phyloP scores from a whole-genome alignment of 257 asterid genomes.

The Eustoma russellianum region DNA sequence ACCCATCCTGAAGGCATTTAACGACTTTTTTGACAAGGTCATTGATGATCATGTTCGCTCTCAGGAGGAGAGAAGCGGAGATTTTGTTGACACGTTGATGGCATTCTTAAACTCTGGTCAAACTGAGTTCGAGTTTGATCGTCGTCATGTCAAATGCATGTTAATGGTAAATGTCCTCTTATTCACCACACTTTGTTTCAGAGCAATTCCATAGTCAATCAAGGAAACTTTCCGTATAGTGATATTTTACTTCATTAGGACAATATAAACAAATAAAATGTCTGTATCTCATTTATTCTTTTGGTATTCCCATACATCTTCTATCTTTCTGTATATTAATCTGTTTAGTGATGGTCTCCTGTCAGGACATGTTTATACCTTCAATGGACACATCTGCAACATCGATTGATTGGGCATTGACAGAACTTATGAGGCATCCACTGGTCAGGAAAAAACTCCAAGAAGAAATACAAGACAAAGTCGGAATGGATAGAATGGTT shows the following conservation, averaged over 20 bases:
- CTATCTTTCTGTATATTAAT: too few species aligned
- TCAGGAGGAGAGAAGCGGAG: background rate
- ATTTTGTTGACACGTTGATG: slow-evolving; percentile 12
- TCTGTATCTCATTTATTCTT: too few species aligned
- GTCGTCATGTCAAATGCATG: slow-evolving; percentile 26
- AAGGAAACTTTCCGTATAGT: too few species aligned
- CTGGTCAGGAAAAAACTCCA: slow-evolving; percentile 9
- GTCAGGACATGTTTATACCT: slow-evolving; percentile 15
- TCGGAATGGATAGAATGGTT: background rate
- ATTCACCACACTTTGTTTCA: too few species aligned
- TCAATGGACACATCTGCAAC: slow-evolving; percentile 21
- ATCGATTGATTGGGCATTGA: slow-evolving; percentile 19
- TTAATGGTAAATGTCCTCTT: slow-evolving; percentile 15
- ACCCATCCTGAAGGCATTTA: background rate
- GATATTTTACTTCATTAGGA: too few species aligned
- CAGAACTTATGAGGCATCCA: slow-evolving; percentile 18
- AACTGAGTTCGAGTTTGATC: slow-evolving; percentile 13
- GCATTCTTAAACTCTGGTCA: slow-evolving; percentile 6
- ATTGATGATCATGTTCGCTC: slow-evolving; percentile 9
- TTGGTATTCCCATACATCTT: too few species aligned
- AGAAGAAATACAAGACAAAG: slow-evolving; percentile 8
- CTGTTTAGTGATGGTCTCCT: background rate
- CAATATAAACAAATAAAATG: too few species aligned
- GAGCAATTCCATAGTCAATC: too few species aligned
- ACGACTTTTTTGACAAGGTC: slow-evolving; percentile 8